phyloP scores from a whole-genome alignment of 305 asterid species.

The Fraxinus paxiana region DNA sequence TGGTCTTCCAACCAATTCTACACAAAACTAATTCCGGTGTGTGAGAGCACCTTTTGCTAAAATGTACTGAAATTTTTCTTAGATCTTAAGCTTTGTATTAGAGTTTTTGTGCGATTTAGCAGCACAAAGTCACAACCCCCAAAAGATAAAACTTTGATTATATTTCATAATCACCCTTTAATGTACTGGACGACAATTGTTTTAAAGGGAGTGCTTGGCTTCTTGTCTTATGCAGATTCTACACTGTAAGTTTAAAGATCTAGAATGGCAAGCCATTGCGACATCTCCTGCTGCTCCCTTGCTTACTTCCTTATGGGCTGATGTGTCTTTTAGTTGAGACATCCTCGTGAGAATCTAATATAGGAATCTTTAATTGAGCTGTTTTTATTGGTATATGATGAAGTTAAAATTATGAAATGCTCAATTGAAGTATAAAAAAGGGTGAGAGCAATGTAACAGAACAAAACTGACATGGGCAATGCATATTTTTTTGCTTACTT shows the following conservation, averaged over 20 bases:
- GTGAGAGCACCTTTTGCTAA: background rate
- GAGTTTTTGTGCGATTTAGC: background rate
- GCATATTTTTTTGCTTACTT: background rate
- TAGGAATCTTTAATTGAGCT: background rate
- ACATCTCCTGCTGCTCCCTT: background rate
- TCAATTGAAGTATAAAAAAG: background rate
- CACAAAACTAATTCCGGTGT: background rate
- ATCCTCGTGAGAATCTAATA: background rate
- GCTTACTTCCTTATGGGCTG: background rate
- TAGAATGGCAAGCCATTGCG: background rate
- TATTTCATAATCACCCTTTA: background rate
- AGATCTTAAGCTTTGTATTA: background rate
- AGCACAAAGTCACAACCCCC: background rate
- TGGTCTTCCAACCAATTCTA: background rate
- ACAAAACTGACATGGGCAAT: background rate
- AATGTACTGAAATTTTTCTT: background rate
- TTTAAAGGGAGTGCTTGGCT: background rate
- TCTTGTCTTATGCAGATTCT: background rate
- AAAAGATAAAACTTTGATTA: background rate
- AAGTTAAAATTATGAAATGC: background rate
- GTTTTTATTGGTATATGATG: background rate
- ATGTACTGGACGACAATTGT: background rate
- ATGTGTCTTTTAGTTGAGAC: background rate
- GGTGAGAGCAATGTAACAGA: background rate
- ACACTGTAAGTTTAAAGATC: background rate